A percentile compares a stretch with the other conserved stretches of the same genome.
phyloP scores from a whole-genome alignment of 768 basidiomycete species.

The Coprinellus aureogranulatus region DNA sequence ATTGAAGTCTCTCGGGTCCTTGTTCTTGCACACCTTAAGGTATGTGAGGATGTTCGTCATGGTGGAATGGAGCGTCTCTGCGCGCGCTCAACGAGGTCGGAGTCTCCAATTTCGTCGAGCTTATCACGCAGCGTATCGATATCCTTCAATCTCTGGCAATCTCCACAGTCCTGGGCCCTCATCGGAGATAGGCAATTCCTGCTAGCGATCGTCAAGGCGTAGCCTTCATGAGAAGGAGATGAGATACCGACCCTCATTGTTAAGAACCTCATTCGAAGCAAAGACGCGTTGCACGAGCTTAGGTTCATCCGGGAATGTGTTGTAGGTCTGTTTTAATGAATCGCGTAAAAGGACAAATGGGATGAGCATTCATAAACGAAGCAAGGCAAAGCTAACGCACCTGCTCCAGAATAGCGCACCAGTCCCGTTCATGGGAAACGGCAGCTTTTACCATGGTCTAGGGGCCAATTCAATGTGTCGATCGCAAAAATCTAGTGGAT shows the following conservation, averaged over 20 bases:
- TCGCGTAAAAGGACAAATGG: too few species aligned
- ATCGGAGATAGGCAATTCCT: constrained; percentile 1
- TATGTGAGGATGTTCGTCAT: constrained; percentile 8
- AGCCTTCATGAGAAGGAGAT: neutral
- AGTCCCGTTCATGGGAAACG: too few species aligned
- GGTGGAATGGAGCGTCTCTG: constrained; percentile 4
- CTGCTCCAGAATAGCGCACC: too few species aligned
- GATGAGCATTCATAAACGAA: too few species aligned
- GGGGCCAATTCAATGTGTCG: too few species aligned
- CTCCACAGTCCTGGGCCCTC: neutral
- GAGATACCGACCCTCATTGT: neutral
- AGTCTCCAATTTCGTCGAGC: constrained; percentile 1
- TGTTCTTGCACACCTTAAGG: neutral
- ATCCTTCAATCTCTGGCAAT: neutral
- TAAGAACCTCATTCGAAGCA: neutral
- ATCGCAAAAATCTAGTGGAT: too few species aligned
- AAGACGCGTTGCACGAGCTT: neutral
- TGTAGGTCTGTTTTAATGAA: too few species aligned
- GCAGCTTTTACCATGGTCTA: too few species aligned
- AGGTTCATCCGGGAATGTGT: too few species aligned
- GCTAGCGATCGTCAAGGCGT: neutral
- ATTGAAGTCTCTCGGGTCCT: constrained; percentile 1
- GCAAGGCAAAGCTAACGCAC: too few species aligned
- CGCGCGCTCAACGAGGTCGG: neutral
- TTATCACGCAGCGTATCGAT: constrained; percentile 6